Evolutionary conservation across 2,329 filamentous ascomycete species (phyloP).

Genomic region (Epichloe glyceriae): DNA sequence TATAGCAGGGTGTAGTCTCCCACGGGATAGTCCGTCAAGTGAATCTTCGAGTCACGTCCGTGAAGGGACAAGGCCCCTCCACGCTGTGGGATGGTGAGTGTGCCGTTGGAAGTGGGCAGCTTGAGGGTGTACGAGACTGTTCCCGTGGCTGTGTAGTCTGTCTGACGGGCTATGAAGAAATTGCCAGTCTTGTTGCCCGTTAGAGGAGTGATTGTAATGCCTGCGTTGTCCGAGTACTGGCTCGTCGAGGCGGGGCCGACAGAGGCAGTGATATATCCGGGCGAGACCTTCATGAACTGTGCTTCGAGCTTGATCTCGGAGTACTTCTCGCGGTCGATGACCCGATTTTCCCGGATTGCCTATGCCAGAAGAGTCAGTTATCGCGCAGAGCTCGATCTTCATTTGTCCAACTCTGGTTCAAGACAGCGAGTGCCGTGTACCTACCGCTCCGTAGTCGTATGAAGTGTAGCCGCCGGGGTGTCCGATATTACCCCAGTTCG

Average conservation of each 20-base stretch:
- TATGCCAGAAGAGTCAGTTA: constrained; percentile 1
- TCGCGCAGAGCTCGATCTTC: constrained; percentile 8
- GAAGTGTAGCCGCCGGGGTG: constrained; percentile 52
- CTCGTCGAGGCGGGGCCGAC: constrained; percentile 37
- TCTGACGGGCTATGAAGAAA: constrained; percentile 57
- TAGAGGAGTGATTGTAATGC: constrained; percentile 49
- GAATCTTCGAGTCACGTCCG: constrained; percentile 54
- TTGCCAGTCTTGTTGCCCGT: constrained; percentile 37
- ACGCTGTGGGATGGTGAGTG: constrained; percentile 44
- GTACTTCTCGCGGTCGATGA: constrained; percentile 61
- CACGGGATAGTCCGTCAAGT: constrained; percentile 53
- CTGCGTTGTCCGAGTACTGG: constrained; percentile 36
- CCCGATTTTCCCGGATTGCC: constrained; percentile 54
- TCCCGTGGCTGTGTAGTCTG: constrained; percentile 45
- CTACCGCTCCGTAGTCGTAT: constrained; percentile 38
- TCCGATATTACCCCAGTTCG: constrained; percentile 73
- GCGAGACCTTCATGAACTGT: constrained; percentile 62
- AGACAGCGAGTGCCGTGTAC: constrained; percentile 7
- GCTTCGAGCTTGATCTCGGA: constrained; percentile 65
- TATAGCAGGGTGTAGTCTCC: constrained; percentile 49
- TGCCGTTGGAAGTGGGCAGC: constrained; percentile 45
- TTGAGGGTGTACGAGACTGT: constrained; percentile 50
- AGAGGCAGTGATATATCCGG: constrained; percentile 50
- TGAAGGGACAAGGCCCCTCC: constrained; percentile 43
- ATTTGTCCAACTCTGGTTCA: constrained; percentile 7